phyloP scores from a whole-genome alignment of 2,329 filamentous ascomycete species.

The Escovopsis weberi region DNA sequence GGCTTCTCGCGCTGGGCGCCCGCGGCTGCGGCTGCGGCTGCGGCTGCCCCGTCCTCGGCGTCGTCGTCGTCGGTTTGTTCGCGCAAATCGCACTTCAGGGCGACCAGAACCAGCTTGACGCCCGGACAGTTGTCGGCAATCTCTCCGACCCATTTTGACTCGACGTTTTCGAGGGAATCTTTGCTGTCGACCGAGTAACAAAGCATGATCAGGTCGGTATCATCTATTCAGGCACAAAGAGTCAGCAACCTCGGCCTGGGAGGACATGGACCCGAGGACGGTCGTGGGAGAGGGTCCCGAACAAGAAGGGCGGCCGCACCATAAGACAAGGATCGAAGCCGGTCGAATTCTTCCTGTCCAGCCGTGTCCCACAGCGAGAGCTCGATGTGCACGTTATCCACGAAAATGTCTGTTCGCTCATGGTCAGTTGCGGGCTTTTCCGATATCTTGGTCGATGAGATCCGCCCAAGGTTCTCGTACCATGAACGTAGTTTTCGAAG shows the following conservation, averaged over 20 bases:
- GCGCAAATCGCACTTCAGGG: constrained; percentile 90
- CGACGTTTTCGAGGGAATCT: constrained; percentile 94
- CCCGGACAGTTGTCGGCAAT: constrained; percentile 96
- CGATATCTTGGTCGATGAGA: too few relatives aligned
- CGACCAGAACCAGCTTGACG: constrained; percentile 88
- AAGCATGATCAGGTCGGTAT: constrained; percentile 97
- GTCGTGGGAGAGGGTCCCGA: not conserved
- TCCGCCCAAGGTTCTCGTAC: constrained; percentile 31
- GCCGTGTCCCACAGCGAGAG: constrained; percentile 97
- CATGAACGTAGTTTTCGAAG: constrained; percentile 98
- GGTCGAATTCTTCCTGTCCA: constrained; percentile 97
- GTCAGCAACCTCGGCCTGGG: not conserved
- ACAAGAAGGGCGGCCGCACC: constrained; percentile 30
- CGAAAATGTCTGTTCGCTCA: constrained; percentile 69
- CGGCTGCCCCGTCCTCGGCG: constrained; percentile 40
- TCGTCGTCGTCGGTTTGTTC: constrained; percentile 63
- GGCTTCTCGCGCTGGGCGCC: constrained; percentile 41
- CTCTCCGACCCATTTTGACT: constrained; percentile 96
- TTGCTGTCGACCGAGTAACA: constrained; percentile 96
- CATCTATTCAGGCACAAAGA: constrained; percentile 29
- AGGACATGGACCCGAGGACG: not conserved
- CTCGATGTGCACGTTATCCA: constrained; percentile 94
- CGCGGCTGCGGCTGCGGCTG: constrained; percentile 15
- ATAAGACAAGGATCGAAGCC: constrained; percentile 87
- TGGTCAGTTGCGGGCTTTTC: not conserved